A percentile compares a stretch with the other conserved stretches of the same genome.
phyloP scores from a whole-genome alignment of 2,329 filamentous ascomycete species.

The Cercospora sp. region DNA sequence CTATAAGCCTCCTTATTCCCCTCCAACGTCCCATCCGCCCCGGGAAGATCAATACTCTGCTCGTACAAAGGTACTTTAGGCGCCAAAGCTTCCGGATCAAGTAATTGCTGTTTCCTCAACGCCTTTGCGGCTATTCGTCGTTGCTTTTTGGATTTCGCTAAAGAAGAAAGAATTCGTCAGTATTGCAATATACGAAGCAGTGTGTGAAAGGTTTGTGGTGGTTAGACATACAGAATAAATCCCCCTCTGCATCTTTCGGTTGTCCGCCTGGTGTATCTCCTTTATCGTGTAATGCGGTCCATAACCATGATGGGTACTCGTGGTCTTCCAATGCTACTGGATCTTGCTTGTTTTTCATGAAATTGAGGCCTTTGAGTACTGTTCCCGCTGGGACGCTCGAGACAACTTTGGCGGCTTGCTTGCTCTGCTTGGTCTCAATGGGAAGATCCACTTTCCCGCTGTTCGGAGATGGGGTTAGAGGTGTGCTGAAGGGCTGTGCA shows the following conservation, averaged over 20 bases:
- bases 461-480: slow-evolving; percentile 37
- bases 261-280: slow-evolving; percentile 45
- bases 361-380: slow-evolving; percentile 72
- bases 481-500: slow-evolving; percentile 49
- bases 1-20: slow-evolving; percentile 49
- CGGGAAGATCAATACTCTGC: slow-evolving; percentile 73
- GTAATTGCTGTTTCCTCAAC: slow-evolving; percentile 61
- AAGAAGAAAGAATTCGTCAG: not conserved
- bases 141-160: slow-evolving; percentile 84
- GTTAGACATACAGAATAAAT: slow-evolving; percentile 72
- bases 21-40: slow-evolving; percentile 50
- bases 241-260: slow-evolving; percentile 60
- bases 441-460: slow-evolving; percentile 33
- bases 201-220: not conserved
- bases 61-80: slow-evolving; percentile 71
- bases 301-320: slow-evolving; percentile 80
- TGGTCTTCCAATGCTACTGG: slow-evolving; percentile 72
- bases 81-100: slow-evolving; percentile 64
- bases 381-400: slow-evolving; percentile 65
- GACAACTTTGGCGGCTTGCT: slow-evolving; percentile 29
- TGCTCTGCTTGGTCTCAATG: slow-evolving; percentile 30
- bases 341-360: slow-evolving; percentile 70
- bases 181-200: not conserved
- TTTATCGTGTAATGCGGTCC: slow-evolving; percentile 66
- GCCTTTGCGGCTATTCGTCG: slow-evolving; percentile 69